A percentile compares a stretch with the other conserved stretches of the same genome.
These are phyloP conservation scores for Arachis hypogaea DNA, from an alignment of 306 rosid genomes.

Conservation along the genomic window DNA sequence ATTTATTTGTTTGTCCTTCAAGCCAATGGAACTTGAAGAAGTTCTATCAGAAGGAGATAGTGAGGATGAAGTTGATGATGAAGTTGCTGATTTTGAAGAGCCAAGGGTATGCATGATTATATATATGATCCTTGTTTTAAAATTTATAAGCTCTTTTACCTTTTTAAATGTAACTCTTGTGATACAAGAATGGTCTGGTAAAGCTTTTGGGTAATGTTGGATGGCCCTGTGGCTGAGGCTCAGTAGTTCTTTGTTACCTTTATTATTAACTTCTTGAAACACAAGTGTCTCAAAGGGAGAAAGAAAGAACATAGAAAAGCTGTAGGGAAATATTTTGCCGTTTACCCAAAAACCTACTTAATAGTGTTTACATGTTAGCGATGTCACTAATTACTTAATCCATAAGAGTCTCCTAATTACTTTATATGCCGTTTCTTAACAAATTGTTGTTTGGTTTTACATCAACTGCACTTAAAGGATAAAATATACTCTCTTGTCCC, in stretches of 20 bases:
- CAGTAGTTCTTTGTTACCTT: not conserved
- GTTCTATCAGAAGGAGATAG: constrained; percentile 70
- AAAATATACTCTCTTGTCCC: too few relatives aligned
- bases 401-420: not conserved
- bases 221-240: constrained; percentile 9
- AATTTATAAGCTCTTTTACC: too few relatives aligned
- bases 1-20: constrained; percentile 36
- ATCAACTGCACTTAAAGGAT: not conserved
- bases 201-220: constrained; percentile 5
- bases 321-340: too few relatives aligned
- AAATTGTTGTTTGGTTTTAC: not conserved
- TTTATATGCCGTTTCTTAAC: not conserved
- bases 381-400: not conserved
- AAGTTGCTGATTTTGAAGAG: constrained; percentile 70
- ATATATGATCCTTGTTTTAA: not conserved
- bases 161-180: too few relatives aligned
- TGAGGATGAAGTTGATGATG: constrained; percentile 88
- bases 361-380: not conserved
- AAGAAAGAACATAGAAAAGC: too few relatives aligned
- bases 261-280: constrained; percentile 13
- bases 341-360: too few relatives aligned
- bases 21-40: constrained; percentile 80
- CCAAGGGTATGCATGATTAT: constrained; percentile 57
- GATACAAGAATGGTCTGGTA: constrained; percentile 14
- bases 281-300: not conserved